phyloP scores from a whole-genome alignment of 305 asterid genomes.

The Nicotiana rustica region DNA sequence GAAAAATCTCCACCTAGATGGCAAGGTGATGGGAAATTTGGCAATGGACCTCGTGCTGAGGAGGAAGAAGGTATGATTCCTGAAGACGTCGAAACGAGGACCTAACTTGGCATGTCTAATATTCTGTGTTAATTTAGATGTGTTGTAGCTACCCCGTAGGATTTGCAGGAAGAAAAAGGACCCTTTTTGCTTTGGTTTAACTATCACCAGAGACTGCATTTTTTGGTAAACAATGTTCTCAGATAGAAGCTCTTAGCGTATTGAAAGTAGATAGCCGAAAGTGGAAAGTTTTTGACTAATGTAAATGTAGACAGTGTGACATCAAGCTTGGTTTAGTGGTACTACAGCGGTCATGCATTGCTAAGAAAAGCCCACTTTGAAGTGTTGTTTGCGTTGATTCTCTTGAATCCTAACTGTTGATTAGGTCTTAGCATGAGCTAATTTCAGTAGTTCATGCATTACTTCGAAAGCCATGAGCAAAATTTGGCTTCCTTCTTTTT shows the following conservation, averaged over 20 bases:
- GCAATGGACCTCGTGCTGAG: conserved; percentile 28
- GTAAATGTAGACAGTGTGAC: conserved; percentile 8
- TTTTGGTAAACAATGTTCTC: conserved; percentile 5
- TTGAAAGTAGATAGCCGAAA: conserved; percentile 26
- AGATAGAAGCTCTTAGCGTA: conserved; percentile 23
- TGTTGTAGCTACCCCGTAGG: conserved; percentile 25
- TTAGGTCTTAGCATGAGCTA: background rate
- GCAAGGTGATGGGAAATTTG: conserved; percentile 16
- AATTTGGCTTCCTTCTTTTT: background rate
- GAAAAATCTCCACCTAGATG: conserved; percentile 34
- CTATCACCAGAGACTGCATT: background rate
- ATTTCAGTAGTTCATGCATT: background rate
- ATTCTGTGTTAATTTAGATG: background rate
- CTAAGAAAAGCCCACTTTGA: background rate
- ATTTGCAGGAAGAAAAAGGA: background rate
- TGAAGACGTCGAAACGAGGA: conserved; percentile 32
- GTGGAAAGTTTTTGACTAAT: conserved; percentile 12
- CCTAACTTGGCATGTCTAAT: background rate
- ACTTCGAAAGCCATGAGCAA: background rate
- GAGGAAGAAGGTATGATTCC: conserved; percentile 49
- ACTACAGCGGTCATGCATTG: background rate
- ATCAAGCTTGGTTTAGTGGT: conserved; percentile 22
- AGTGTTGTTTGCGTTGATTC: background rate
- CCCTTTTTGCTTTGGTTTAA: background rate
- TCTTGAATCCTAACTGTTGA: background rate